Conservation (phyloP, 345 rosid species). For the Toxicodendron radicans region DNA sequence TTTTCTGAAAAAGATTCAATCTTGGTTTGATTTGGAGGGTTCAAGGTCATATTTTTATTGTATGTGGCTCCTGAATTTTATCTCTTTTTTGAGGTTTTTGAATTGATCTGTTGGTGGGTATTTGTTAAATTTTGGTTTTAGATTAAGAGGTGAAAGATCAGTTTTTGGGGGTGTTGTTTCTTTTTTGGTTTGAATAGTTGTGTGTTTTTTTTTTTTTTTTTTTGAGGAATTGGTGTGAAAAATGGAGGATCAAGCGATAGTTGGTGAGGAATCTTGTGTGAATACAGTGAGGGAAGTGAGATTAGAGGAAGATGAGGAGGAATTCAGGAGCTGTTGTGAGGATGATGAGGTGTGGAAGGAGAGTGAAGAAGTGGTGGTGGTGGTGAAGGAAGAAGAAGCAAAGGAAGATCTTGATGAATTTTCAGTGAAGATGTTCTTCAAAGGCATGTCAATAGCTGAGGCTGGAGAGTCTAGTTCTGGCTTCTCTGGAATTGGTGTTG, state of each 20-base stretch:
- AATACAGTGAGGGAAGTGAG: slow-evolving; percentile 42
- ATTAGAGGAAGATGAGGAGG: slow-evolving; percentile 80
- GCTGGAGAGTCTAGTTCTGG: slow-evolving; percentile 60
- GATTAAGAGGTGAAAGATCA: slow-evolving; percentile 16
- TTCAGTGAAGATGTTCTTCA: slow-evolving; percentile 84
- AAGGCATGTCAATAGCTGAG: slow-evolving; percentile 67
- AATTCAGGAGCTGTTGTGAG: slow-evolving; percentile 88
- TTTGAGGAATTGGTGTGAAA: slow-evolving; percentile 16
- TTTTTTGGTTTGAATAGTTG: neutral
- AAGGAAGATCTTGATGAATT: slow-evolving; percentile 56
- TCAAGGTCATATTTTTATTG: neutral
- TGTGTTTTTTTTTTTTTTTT: neutral
- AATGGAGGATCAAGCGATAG: slow-evolving; percentile 52
- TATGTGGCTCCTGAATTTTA: slow-evolving; percentile 21
- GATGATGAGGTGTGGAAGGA: slow-evolving; percentile 92
- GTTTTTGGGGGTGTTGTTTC: slow-evolving; percentile 5
- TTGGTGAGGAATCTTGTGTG: slow-evolving; percentile 35
- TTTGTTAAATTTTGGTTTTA: slow-evolving; percentile 29
- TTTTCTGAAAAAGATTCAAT: too few relatives aligned
- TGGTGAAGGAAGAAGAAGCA: slow-evolving; percentile 35
- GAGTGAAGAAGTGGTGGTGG: slow-evolving; percentile 46
- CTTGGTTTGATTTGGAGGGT: too few relatives aligned
- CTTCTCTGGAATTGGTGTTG: slow-evolving; percentile 83
- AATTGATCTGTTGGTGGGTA: slow-evolving; percentile 35
- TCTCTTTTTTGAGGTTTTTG: slow-evolving; percentile 11